phyloP scores from a whole-genome alignment of 2,329 filamentous ascomycete species.

The Leptodontidium sp. region DNA sequence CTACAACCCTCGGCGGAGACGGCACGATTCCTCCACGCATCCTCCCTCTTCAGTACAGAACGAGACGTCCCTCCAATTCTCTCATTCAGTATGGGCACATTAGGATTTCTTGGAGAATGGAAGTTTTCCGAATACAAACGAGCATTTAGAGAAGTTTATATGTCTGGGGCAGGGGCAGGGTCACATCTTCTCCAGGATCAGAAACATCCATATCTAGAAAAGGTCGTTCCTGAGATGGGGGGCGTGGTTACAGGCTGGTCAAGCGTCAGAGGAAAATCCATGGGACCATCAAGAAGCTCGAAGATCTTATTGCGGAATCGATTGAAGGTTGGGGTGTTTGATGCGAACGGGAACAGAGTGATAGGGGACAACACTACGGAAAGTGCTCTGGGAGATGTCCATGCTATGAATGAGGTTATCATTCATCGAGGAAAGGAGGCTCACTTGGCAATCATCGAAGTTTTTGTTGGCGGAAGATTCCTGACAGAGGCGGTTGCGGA shows the following conservation, averaged over 20 bases:
- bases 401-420: constrained; percentile 93
- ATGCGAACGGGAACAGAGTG: constrained; percentile 69
- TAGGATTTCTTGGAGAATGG: constrained; percentile 97
- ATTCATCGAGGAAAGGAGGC: constrained; percentile 91
- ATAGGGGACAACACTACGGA: constrained; percentile 48
- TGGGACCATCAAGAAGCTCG: constrained; percentile 77
- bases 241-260: constrained; percentile 69
- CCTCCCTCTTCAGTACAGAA: constrained; percentile 85
- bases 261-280: constrained; percentile 78
- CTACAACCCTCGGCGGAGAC: constrained; percentile 91
- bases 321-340: constrained; percentile 85
- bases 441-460: constrained; percentile 90
- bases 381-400: constrained; percentile 51
- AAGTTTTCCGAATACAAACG: constrained; percentile 92
- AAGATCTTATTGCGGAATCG: constrained; percentile 88
- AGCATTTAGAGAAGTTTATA: constrained; percentile 92
- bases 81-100: constrained; percentile 95
- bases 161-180: constrained; percentile 68
- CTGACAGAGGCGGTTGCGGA: constrained; percentile 95
- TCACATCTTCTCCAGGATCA: constrained; percentile 45
- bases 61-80: constrained; percentile 87
- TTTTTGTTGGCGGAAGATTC: constrained; percentile 88
- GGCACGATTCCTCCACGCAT: constrained; percentile 89
- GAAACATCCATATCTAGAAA: constrained; percentile 44
- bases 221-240: constrained; percentile 31